phyloP scores from a whole-genome alignment of 768 basidiomycete species.

The Mycena latifolia region DNA sequence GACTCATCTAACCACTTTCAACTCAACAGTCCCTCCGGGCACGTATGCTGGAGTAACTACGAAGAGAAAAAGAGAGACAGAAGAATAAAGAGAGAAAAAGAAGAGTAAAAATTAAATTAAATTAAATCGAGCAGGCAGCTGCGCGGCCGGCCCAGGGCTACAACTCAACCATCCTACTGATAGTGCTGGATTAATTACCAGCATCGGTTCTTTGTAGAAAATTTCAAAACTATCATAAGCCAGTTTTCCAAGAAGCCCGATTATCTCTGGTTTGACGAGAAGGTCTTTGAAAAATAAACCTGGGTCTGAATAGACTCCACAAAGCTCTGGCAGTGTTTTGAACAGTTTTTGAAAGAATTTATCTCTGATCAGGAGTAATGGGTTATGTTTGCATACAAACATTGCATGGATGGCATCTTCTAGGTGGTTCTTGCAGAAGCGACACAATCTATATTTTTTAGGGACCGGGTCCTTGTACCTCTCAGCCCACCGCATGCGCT shows the following conservation, averaged over 20 bases:
- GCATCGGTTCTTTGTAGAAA: conserved; percentile 15
- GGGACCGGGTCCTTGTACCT: not conserved
- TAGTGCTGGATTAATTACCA: conserved; percentile 12
- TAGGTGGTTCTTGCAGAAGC: not conserved
- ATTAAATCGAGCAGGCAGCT: not conserved
- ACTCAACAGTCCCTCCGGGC: conserved; percentile 23
- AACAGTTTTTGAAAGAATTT: conserved; percentile 1
- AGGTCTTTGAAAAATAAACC: conserved; percentile 8
- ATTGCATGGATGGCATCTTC: not conserved
- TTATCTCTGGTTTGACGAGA: conserved; percentile 1
- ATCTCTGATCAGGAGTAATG: not conserved
- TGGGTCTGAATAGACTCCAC: conserved; percentile 1
- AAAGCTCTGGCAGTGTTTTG: conserved; percentile 1
- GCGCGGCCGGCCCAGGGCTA: conserved; percentile 4
- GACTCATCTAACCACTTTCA: not conserved
- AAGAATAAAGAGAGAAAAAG: not conserved
- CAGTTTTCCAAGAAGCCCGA: conserved; percentile 11
- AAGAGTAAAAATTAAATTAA: not conserved
- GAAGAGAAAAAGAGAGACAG: not conserved
- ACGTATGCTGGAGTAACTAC: conserved; percentile 18
- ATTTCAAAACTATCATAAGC: conserved; percentile 12
- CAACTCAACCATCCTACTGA: not conserved
- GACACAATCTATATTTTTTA: not conserved
- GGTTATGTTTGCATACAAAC: not conserved
- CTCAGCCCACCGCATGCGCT: not conserved